Conservation (phyloP, 139 green algal genomes). For the Chlamydomonas sp. region DNA sequence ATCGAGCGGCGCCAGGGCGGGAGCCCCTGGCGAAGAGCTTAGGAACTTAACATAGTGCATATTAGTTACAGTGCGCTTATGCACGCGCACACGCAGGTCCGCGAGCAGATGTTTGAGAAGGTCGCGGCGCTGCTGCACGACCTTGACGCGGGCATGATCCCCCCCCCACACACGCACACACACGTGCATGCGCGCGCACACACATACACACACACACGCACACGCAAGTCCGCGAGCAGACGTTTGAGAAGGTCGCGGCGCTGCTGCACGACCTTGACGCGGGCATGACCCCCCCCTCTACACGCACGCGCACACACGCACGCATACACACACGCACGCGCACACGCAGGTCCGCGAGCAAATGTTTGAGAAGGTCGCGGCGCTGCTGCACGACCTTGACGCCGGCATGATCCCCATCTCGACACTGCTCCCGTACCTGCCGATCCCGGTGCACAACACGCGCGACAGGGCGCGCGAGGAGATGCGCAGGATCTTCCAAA, state of each 20-base stretch:
- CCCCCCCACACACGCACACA: no score
- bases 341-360: slow-evolving; percentile 73
- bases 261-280: slow-evolving; percentile 93
- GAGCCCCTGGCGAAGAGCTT: no score
- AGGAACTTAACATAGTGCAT: no score
- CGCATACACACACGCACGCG: no score
- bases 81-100: no score
- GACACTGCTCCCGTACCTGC: slow-evolving; percentile 90
- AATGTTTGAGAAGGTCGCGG: slow-evolving; percentile 80
- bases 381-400: slow-evolving; percentile 92
- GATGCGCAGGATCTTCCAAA: slow-evolving; percentile 80
- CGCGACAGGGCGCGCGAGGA: slow-evolving; percentile 71
- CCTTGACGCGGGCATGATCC: slow-evolving; percentile 94
- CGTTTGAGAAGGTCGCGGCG: slow-evolving; percentile 79
- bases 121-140: slow-evolving; percentile 87
- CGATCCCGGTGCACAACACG: slow-evolving; percentile 77
- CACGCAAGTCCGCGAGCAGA: slow-evolving; percentile 87
- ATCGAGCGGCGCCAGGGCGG: no score
- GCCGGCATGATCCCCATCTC: slow-evolving; percentile 93
- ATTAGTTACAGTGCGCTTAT: no score
- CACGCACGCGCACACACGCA: slow-evolving; percentile 37
- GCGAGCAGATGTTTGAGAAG: slow-evolving; percentile 86
- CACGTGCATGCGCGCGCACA: no score
- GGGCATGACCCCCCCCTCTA: slow-evolving; percentile 92
- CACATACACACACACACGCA: no score